Evolutionary conservation across 371 early-diverging fungal genomes (phyloP).

Genomic region (Saksenaea oblongispora): DNA sequence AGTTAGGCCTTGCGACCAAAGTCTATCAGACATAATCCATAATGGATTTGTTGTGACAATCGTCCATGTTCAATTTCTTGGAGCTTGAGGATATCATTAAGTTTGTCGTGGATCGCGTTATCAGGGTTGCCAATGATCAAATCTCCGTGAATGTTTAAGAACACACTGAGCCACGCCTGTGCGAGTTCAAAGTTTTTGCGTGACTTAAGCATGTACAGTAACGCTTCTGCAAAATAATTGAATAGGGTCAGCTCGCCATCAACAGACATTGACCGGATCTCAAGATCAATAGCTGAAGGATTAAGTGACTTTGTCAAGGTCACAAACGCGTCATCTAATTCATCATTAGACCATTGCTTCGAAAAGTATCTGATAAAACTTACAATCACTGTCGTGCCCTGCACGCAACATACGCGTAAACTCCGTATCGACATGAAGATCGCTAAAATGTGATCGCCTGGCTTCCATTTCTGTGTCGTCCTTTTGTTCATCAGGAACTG

Average conservation of each 20-base stretch:
- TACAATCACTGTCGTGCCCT: slow-evolving; percentile 58
- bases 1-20: slow-evolving; percentile 63
- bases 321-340: slow-evolving; percentile 47
- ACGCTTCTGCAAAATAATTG: slow-evolving; percentile 63
- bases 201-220: slow-evolving; percentile 58
- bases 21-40: slow-evolving; percentile 81
- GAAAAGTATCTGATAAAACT: slow-evolving; percentile 11
- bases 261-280: slow-evolving; percentile 75
- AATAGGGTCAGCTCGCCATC: slow-evolving; percentile 59
- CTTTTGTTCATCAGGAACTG: slow-evolving; percentile 30
- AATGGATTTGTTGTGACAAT: slow-evolving; percentile 75
- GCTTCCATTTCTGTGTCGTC: slow-evolving; percentile 36
- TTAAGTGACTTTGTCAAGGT: slow-evolving; percentile 70
- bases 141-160: slow-evolving; percentile 80
- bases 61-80: slow-evolving; percentile 63
- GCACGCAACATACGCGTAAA: slow-evolving; percentile 56
- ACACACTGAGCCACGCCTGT: slow-evolving; percentile 78
- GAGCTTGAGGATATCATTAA: slow-evolving; percentile 44
- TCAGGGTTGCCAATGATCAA: slow-evolving; percentile 65
- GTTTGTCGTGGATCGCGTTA: slow-evolving; percentile 46
- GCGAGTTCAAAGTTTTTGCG: slow-evolving; percentile 85
- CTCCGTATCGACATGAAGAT: slow-evolving; percentile 58
- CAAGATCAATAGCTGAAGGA: slow-evolving; percentile 86
- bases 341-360: background rate
- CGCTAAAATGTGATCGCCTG: slow-evolving; percentile 42